Evolutionary conservation across 2,329 filamentous ascomycete species (phyloP).

Genomic region (Clarireedia monteithiana): DNA sequence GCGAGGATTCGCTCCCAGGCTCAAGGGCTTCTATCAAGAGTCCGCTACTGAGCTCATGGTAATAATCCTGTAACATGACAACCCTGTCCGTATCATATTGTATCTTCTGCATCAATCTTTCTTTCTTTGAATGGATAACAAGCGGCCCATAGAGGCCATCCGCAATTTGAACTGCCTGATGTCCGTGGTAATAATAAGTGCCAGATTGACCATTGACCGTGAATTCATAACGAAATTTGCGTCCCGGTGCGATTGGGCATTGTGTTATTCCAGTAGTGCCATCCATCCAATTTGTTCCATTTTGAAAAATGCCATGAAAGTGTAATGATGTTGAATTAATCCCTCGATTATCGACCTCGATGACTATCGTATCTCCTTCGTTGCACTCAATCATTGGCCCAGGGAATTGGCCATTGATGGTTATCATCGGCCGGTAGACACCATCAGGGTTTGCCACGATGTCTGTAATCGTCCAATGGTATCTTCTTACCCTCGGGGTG

Average conservation of each 20-base stretch:
- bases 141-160: constrained; percentile 63
- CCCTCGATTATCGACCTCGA: constrained; percentile 61
- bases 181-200: constrained; percentile 57
- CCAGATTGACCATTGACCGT: constrained; percentile 45
- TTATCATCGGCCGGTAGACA: constrained; percentile 49
- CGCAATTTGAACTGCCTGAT: constrained; percentile 55
- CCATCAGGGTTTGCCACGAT: constrained; percentile 54
- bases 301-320: constrained; percentile 73
- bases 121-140: constrained; percentile 53
- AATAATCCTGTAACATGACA: constrained; percentile 66
- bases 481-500: constrained; percentile 43
- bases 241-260: constrained; percentile 56
- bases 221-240: constrained; percentile 60
- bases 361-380: constrained; percentile 62
- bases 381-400: constrained; percentile 66
- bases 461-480: constrained; percentile 53
- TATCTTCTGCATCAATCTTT: constrained; percentile 44
- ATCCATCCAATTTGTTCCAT: constrained; percentile 68
- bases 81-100: constrained; percentile 49
- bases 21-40: constrained; percentile 33
- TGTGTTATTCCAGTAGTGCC: constrained; percentile 56
- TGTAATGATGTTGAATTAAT: constrained; percentile 59
- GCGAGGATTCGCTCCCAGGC: constrained; percentile 36
- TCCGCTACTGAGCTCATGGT: constrained; percentile 48
- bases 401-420: constrained; percentile 69